Evolutionary conservation across 2,329 filamentous ascomycete genomes (phyloP).

Genomic region (Cercospora sp.): DNA sequence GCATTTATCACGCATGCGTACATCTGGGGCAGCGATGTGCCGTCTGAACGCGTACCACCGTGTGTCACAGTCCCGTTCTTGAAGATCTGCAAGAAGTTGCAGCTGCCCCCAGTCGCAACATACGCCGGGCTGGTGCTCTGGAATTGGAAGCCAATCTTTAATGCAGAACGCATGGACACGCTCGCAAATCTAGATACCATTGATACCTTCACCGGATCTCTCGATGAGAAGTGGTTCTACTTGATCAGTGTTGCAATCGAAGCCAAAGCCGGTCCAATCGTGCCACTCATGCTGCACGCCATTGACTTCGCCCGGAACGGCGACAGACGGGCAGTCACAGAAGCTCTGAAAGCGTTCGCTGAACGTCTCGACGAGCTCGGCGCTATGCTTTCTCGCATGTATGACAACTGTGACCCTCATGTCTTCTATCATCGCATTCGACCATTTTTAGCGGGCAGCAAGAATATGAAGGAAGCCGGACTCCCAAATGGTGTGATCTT

Average conservation of each 20-base stretch:
- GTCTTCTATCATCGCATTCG: conserved; percentile 95
- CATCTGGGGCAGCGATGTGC: conserved; percentile 80
- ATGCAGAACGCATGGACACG: conserved; percentile 75
- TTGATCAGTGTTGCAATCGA: conserved; percentile 94
- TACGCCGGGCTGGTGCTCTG: conserved; percentile 90
- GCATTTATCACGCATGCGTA: conserved; percentile 81
- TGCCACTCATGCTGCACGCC: conserved; percentile 84
- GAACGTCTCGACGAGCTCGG: conserved; percentile 85
- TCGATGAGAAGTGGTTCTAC: conserved; percentile 99
- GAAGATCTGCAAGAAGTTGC: conserved; percentile 67
- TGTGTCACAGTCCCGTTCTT: conserved; percentile 81
- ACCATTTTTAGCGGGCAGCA: conserved; percentile 93
- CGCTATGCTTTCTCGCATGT: conserved; percentile 78
- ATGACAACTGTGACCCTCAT: conserved; percentile 90
- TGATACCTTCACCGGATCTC: conserved; percentile 85
- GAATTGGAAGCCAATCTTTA: conserved; percentile 94
- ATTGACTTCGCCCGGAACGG: conserved; percentile 74
- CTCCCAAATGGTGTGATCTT: conserved; percentile 85
- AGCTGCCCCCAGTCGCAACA: conserved; percentile 88
- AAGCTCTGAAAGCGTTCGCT: conserved; percentile 77
- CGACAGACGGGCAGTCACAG: conserved; percentile 70
- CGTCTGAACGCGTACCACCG: conserved; percentile 71
- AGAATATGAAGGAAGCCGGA: conserved; percentile 95
- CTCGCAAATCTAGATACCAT: conserved; percentile 87
- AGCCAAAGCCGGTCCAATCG: conserved; percentile 80